Percentiles rank a stretch among this genome's conserved stretches.
These are phyloP conservation scores for Pholiota microspora DNA, from an alignment of 768 basidiomycete genomes.

Conservation along the genomic window DNA sequence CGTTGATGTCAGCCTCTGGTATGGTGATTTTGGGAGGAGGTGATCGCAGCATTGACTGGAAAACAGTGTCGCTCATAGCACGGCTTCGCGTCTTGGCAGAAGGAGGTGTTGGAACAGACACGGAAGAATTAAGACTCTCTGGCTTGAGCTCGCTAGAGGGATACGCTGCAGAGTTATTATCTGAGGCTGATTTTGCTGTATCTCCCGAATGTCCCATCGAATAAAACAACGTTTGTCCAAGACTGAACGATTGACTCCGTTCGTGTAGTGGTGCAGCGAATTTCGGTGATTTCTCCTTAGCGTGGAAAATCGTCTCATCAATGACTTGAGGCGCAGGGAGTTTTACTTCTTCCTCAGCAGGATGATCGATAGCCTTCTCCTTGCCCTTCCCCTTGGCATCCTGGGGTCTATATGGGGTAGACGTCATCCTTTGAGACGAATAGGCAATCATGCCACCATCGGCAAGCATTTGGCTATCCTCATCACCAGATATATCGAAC, in stretches of 20 bases:
- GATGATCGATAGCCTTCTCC: slow-evolving; percentile 20
- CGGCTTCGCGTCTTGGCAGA: slow-evolving; percentile 45
- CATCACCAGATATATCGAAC: slow-evolving; percentile 34
- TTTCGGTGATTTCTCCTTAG: slow-evolving; percentile 36
- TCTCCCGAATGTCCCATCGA: slow-evolving; percentile 36
- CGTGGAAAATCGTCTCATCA: slow-evolving; percentile 47
- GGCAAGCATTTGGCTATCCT: slow-evolving; percentile 23
- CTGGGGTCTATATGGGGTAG: slow-evolving; percentile 37
- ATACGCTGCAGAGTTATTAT: slow-evolving; percentile 25
- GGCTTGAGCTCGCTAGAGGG: slow-evolving; percentile 30
- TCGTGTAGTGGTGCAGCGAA: slow-evolving; percentile 41
- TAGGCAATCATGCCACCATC: slow-evolving; percentile 14
- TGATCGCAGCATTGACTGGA: slow-evolving; percentile 53
- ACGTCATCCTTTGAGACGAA: slow-evolving; percentile 34
- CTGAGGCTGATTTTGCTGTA: slow-evolving; percentile 16
- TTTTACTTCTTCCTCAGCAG: slow-evolving; percentile 17
- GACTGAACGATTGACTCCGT: slow-evolving; percentile 67
- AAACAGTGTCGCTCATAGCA: slow-evolving; percentile 62
- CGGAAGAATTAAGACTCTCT: slow-evolving; percentile 23
- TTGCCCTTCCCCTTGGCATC: slow-evolving; percentile 39
- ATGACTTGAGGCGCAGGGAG: slow-evolving; percentile 20
- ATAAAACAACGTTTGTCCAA: slow-evolving; percentile 62
- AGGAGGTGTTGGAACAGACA: slow-evolving; percentile 19
- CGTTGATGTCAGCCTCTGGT: slow-evolving; percentile 67
- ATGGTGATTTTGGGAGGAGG: slow-evolving; percentile 25